Evolutionary conservation across 495 filamentous ascomycete genomes (phyloP), one percentile per base, ranked within the genome.

Genomic region (Stereocaulon alpinum): DNA sequence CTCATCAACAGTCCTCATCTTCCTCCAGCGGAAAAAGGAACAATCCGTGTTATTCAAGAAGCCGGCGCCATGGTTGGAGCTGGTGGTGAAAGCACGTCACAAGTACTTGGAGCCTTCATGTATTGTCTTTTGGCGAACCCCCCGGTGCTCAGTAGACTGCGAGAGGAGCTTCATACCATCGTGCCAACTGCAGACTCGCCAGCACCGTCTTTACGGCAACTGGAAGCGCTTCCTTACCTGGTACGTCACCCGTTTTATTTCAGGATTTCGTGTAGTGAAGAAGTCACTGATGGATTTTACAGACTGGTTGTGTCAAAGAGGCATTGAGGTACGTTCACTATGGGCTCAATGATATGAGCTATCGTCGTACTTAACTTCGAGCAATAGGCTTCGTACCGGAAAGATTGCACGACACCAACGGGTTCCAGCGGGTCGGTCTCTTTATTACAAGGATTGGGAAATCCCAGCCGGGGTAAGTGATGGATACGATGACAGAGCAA

Each of bases 221-320:
- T 84, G 32, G 79, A 84, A 60, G 56, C 70, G 24, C 67, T 82
- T 27, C 78, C 80, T 0, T 81, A 81, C 61, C 61, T 84, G 55
- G 60, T 62, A 56, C 6, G 60, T 57, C 15, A 6, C 34, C 2
- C 17, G 32, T 51, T 14, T n/a, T n/a, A 5, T 32, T 42, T 0
- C 24, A 27, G 20, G n/a, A 3, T 6, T 22, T 14, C 0, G 27
- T 14, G 11, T 27, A 20, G 2, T 9, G 20, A 10, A 18, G 12
- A 15, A 12, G n/a, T 37, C 30, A 40, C 24, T 40, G 10, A 30
- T 27, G 32, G 17, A 51, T 12, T 58, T 58, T 1, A 29, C 11
- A 61, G 59, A 56, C 37, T 43, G 60, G 60, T 9, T 62, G 60
- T 27, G 60, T 62, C 10, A 62, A 62, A 32, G 60, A 62, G 10